phyloP scores from a whole-genome alignment of 805 yeast genomes.

The Priceomyces haplophilus region DNA sequence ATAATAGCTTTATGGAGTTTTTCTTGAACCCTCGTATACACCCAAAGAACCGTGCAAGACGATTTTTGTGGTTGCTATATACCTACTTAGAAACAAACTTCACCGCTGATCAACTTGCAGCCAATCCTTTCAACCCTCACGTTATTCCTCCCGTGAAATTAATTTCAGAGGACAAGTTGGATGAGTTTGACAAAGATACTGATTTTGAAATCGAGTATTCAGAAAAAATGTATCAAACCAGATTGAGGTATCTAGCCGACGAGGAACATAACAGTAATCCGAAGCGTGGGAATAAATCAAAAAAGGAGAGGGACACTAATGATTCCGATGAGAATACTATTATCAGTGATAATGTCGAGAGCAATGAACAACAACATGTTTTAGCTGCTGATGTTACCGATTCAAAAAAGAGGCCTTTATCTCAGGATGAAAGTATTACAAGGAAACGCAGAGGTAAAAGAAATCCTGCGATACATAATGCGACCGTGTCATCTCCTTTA shows the following conservation, averaged over 20 bases:
- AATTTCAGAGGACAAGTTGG: conserved; percentile 24
- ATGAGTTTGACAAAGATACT: conserved; percentile 45
- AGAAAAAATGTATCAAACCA: conserved; percentile 43
- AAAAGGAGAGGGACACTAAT: conserved; percentile 18
- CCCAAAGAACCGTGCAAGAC: conserved; percentile 63
- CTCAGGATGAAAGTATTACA: conserved; percentile 6
- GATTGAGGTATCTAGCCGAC: conserved; percentile 39
- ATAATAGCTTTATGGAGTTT: conserved; percentile 62
- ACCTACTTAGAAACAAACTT: conserved; percentile 75
- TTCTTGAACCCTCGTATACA: conserved; percentile 60
- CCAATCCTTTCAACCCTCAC: conserved; percentile 57
- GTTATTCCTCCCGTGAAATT: conserved; percentile 36
- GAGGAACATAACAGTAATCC: conserved; percentile 35
- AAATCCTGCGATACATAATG: conserved; percentile 10
- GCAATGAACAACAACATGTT: conserved; percentile 2
- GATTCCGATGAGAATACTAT: conserved; percentile 5
- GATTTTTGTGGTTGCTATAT: conserved; percentile 82
- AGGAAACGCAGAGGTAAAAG: conserved; percentile 11
- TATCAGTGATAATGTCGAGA: conserved; percentile 4
- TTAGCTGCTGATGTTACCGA: background rate
- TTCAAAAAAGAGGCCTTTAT: conserved; percentile 3
- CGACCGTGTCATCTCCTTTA: conserved; percentile 14
- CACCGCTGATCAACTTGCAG: conserved; percentile 43
- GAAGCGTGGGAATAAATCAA: conserved; percentile 30
- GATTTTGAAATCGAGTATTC: conserved; percentile 48